Conservation (phyloP, 139 green algal genomes). For the Chlorella sp. region DNA sequence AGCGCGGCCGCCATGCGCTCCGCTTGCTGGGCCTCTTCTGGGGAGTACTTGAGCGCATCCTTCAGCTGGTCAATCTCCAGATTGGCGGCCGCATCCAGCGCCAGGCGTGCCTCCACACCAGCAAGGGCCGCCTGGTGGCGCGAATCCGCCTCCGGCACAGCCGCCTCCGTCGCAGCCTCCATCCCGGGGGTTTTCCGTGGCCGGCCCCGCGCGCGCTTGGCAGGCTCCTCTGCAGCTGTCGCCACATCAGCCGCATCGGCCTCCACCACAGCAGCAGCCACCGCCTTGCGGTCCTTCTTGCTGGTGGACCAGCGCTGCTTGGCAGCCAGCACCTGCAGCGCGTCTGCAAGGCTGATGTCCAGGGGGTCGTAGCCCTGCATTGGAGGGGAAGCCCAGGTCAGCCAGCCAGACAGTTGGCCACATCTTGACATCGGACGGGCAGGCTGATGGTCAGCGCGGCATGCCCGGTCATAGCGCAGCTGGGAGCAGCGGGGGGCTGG, state of each 20-base stretch:
- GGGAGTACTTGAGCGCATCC: not conserved
- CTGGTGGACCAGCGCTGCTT: not conserved
- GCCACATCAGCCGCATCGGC: not conserved
- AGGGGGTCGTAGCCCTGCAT: constrained; percentile 15
- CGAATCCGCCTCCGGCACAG: not conserved
- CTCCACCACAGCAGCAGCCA: not conserved
- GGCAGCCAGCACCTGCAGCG: constrained; percentile 44
- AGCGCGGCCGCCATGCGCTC: not conserved
- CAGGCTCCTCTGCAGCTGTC: not conserved
- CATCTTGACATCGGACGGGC: too few species aligned
- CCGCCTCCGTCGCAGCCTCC: not conserved
- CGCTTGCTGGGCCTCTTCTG: not conserved
- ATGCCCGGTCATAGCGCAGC: too few species aligned
- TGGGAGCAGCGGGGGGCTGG: too few species aligned
- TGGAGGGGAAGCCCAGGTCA: too few species aligned
- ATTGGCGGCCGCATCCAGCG: constrained; percentile 5
- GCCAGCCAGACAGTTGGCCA: too few species aligned
- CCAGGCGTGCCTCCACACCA: not conserved
- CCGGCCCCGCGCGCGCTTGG: not conserved
- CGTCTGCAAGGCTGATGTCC: constrained; percentile 37
- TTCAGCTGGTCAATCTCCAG: constrained; percentile 20
- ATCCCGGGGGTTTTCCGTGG: not conserved
- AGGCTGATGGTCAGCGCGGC: too few species aligned
- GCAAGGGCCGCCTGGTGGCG: not conserved
- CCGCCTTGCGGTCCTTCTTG: not conserved